A percentile compares a stretch with the other conserved stretches of the same genome.
Evolutionary conservation across 2,329 filamentous ascomycete genomes (phyloP).

Genomic region (Colletotrichum godetiae): DNA sequence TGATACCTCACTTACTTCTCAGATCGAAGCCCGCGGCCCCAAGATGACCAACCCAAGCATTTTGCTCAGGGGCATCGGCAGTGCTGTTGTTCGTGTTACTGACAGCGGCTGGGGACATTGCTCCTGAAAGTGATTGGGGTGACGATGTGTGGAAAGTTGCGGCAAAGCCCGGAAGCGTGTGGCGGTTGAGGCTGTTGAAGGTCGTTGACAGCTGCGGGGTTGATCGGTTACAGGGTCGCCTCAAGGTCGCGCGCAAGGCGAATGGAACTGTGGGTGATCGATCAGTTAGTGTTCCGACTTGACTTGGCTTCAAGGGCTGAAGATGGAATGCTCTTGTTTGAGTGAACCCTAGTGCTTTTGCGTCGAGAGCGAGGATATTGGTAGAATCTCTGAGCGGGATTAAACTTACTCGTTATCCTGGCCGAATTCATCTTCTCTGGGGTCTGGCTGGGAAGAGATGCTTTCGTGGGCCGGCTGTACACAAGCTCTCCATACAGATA

Average conservation of each 20-base stretch:
- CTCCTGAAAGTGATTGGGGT: not conserved
- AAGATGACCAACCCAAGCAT: conserved; percentile 51
- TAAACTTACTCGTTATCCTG: conserved; percentile 2
- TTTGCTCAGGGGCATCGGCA: not conserved
- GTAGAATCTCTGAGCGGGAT: not conserved
- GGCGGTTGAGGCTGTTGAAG: not conserved
- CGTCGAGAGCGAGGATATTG: too few species aligned
- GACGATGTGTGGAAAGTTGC: not conserved
- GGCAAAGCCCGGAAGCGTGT: not conserved
- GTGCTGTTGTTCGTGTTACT: not conserved
- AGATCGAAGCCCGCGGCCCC: conserved; percentile 53
- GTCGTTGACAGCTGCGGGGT: conserved; percentile 24
- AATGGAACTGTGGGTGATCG: conserved; percentile 5
- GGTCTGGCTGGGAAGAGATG: not conserved
- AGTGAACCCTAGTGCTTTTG: not conserved
- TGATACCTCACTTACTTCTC: conserved; percentile 46
- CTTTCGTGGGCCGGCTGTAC: not conserved
- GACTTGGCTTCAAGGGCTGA: conserved; percentile 10
- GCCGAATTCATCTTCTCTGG: not conserved
- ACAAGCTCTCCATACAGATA: not conserved
- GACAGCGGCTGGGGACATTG: conserved; percentile 16
- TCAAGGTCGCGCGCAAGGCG: conserved; percentile 11
- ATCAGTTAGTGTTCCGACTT: conserved; percentile 21
- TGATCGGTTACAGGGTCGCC: not conserved
- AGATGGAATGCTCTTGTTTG: not conserved